phyloP scores from a whole-genome alignment of 306 rosid genomes.

The Lathyrus aphaca region DNA sequence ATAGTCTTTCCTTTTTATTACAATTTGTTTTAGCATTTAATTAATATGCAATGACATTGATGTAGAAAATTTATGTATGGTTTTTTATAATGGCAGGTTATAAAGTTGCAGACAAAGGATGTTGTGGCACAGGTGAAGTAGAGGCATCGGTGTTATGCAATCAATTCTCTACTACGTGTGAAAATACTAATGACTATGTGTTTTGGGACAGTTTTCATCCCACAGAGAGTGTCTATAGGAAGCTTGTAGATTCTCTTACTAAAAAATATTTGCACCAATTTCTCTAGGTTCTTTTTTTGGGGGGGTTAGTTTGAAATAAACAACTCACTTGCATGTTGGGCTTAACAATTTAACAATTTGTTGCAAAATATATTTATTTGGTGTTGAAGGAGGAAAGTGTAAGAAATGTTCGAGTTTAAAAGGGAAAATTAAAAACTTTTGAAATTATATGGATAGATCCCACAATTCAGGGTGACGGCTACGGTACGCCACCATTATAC shows the following conservation, averaged over 20 bases:
- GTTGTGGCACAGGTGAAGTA: conserved; percentile 64
- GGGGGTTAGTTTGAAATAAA: neutral
- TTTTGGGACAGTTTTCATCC: conserved; percentile 77
- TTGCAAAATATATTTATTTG: neutral
- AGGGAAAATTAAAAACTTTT: too few species aligned
- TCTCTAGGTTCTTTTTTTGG: neutral
- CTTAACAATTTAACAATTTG: neutral
- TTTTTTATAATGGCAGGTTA: conserved; percentile 43
- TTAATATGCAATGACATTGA: too few species aligned
- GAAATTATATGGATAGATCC: too few species aligned
- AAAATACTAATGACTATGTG: conserved; percentile 36
- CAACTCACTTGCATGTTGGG: neutral
- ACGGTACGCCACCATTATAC: too few species aligned
- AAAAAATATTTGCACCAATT: conserved; percentile 34
- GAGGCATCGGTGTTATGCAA: conserved; percentile 60
- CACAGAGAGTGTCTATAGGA: conserved; percentile 45
- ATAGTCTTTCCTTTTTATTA: conserved; percentile 4
- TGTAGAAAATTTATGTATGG: too few species aligned
- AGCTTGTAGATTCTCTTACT: conserved; percentile 39
- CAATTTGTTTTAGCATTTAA: neutral
- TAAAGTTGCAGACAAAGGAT: conserved; percentile 51
- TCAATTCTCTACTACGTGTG: conserved; percentile 41
- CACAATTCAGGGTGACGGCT: too few species aligned
- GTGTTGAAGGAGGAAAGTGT: neutral
- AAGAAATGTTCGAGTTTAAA: too few species aligned